These are phyloP conservation scores for Ceratocystis cubensis DNA, from an alignment of 2,329 filamentous ascomycete species.

Conservation along the genomic window DNA sequence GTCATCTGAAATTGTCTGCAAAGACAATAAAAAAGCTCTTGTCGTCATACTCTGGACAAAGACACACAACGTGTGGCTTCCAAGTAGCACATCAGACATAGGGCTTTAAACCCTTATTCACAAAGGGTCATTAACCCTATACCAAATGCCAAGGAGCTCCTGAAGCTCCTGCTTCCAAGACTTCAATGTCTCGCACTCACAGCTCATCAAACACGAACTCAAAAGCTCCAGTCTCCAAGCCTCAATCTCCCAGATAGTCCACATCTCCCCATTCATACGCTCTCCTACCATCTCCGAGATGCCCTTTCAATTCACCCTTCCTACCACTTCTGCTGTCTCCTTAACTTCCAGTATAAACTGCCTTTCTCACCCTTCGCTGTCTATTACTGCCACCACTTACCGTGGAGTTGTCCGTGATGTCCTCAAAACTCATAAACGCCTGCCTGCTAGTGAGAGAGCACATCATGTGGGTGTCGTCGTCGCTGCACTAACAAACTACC, in stretches of 20 bases:
- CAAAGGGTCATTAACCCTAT: no score
- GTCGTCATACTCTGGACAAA: no score
- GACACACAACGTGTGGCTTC: no score
- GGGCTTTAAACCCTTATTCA: no score
- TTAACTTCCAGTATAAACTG: slow-evolving; percentile 68
- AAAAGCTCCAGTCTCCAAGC: not conserved
- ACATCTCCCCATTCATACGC: not conserved
- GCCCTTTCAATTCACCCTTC: slow-evolving; percentile 80
- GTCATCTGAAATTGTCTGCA: no score
- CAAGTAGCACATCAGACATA: no score
- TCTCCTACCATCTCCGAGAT: slow-evolving; percentile 37
- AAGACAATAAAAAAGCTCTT: no score
- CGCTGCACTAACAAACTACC: slow-evolving; percentile 58
- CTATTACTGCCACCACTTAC: slow-evolving; percentile 67
- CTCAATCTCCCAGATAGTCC: not conserved
- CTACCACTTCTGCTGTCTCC: slow-evolving; percentile 77
- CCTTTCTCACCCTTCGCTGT: slow-evolving; percentile 77
- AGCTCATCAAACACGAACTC: no score
- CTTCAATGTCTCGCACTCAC: not conserved
- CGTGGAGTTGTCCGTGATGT: slow-evolving; percentile 71
- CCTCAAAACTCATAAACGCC: slow-evolving; percentile 79
- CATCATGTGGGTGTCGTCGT: slow-evolving; percentile 59
- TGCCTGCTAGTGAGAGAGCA: slow-evolving; percentile 58
- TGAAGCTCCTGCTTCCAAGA: no score
- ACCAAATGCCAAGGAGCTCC: no score